phyloP scores from a whole-genome alignment of 345 rosid species.

The Populus euphratica region DNA sequence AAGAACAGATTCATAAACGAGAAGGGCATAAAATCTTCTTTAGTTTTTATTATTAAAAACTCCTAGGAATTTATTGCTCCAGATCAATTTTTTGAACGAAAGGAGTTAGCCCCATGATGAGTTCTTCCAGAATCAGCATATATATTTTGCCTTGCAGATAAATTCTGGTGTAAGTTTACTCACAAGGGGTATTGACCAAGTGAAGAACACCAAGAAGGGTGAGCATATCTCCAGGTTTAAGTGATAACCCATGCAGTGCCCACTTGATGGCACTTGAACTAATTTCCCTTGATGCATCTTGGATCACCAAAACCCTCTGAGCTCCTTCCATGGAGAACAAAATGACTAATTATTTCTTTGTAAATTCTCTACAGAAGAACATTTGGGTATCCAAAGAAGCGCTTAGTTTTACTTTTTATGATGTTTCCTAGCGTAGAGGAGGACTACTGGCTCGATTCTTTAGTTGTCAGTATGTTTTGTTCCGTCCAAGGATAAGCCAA shows the following conservation, averaged over 20 bases:
- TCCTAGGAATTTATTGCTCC: neutral
- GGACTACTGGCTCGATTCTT: too few relatives aligned
- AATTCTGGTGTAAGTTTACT: conserved; percentile 6
- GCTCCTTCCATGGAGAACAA: neutral
- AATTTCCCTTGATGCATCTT: conserved; percentile 37
- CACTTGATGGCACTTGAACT: conserved; percentile 27
- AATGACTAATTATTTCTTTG: too few relatives aligned
- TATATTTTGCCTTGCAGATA: neutral
- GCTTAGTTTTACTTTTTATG: too few relatives aligned
- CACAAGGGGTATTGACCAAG: conserved; percentile 15
- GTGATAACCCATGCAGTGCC: conserved; percentile 36
- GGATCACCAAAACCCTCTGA: conserved; percentile 45
- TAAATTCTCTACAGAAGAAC: too few relatives aligned
- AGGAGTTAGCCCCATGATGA: neutral
- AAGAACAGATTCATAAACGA: neutral
- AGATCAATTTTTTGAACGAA: neutral
- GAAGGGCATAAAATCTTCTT: neutral
- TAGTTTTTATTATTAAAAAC: too few relatives aligned
- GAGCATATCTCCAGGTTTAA: conserved; percentile 40
- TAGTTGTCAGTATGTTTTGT: too few relatives aligned
- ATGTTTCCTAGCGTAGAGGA: too few relatives aligned
- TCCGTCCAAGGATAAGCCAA: too few relatives aligned
- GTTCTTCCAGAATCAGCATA: neutral
- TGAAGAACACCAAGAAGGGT: conserved; percentile 33
- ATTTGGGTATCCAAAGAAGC: too few relatives aligned